These are phyloP conservation scores for Triticum aestivum DNA, from an alignment of 176 grass and related monocot genomes.

Conservation along the genomic window IWGSC_CS_RefSeq_v2.1 NC_057807.1:344253460-344253959, in stretches of 20 bases:
- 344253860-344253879: too few relatives aligned
- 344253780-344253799: too few relatives aligned
- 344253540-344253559: slow-evolving; percentile 90
- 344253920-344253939: too few relatives aligned
- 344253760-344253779: not conserved
- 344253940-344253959: too few relatives aligned
- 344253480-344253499: not conserved
- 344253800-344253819: too few relatives aligned
- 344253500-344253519: slow-evolving; percentile 76
- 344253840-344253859: too few relatives aligned
- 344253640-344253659: slow-evolving; percentile 7
- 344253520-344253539: slow-evolving; percentile 68
- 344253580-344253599: slow-evolving; percentile 97
- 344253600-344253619: slow-evolving; percentile 81
- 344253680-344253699: slow-evolving; percentile 41
- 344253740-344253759: not conserved
- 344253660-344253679: slow-evolving; percentile 19
- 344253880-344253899: too few relatives aligned
- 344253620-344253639: slow-evolving; percentile 63
- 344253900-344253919: too few relatives aligned
- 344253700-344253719: slow-evolving; percentile 35
- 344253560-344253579: slow-evolving; percentile 93
- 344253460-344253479: not conserved
- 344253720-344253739: slow-evolving; percentile 12
- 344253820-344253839: too few relatives aligned